Evolutionary conservation across 2,329 filamentous ascomycete genomes (phyloP).

Genomic region (Fusarium nygamai): DNA sequence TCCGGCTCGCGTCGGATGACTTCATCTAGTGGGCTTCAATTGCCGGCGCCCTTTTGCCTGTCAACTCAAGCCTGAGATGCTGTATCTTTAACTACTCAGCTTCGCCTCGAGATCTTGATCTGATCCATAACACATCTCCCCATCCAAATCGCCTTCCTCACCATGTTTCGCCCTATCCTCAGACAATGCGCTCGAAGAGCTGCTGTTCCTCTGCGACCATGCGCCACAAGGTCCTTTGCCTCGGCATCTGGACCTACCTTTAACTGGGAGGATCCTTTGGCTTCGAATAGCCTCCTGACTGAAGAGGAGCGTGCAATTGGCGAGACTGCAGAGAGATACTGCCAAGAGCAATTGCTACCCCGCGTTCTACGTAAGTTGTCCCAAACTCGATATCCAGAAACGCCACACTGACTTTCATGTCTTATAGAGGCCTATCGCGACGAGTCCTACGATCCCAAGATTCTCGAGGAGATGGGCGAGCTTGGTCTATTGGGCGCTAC

Average conservation of each 20-base stretch:
- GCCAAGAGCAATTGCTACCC: slow-evolving; percentile 87
- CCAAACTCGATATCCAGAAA: not conserved
- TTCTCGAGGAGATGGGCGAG: slow-evolving; percentile 91
- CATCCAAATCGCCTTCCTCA: not conserved
- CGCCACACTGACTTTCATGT: slow-evolving; percentile 9
- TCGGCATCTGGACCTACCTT: slow-evolving; percentile 61
- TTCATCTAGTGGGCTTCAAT: slow-evolving; percentile 39
- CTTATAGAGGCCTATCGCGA: slow-evolving; percentile 80
- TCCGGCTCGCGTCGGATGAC: slow-evolving; percentile 47
- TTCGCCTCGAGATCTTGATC: not conserved
- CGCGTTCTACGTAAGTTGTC: slow-evolving; percentile 77
- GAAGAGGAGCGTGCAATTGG: slow-evolving; percentile 91
- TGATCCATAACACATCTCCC: not conserved
- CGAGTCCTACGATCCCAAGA: slow-evolving; percentile 86
- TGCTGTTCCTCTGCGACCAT: slow-evolving; percentile 38
- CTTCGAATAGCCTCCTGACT: slow-evolving; percentile 78
- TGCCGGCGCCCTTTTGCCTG: slow-evolving; percentile 33
- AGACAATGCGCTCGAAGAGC: slow-evolving; percentile 43
- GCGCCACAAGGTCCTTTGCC: slow-evolving; percentile 48
- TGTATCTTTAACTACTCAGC: slow-evolving; percentile 31
- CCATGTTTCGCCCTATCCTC: slow-evolving; percentile 48
- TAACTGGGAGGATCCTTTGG: slow-evolving; percentile 92
- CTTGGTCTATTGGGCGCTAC: slow-evolving; percentile 87
- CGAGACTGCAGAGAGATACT: slow-evolving; percentile 92
- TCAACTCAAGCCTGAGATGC: slow-evolving; percentile 18